phyloP scores from a whole-genome alignment of 495 filamentous ascomycete genomes.

The Neurospora sp. region DNA sequence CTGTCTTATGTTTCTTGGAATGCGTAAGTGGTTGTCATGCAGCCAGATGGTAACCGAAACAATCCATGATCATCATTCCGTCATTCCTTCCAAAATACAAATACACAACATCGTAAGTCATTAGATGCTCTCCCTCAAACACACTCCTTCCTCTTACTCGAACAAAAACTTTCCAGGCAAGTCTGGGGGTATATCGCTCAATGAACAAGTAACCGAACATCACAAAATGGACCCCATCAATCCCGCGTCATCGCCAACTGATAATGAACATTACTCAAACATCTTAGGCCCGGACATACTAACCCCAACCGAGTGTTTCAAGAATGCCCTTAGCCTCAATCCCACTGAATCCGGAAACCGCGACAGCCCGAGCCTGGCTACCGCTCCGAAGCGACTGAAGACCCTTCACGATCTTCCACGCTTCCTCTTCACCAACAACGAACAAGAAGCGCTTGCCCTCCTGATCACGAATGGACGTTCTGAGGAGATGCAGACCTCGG shows the following conservation, averaged over 20 bases:
- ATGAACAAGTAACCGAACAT: neutral
- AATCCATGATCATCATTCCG: neutral
- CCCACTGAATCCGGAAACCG: constrained; percentile 49
- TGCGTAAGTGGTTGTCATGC: neutral
- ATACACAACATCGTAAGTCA: neutral
- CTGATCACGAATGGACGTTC: constrained; percentile 72
- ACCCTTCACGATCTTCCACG: constrained; percentile 85
- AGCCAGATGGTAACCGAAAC: too few relatives aligned
- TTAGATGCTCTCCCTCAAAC: neutral
- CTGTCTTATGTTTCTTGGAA: neutral
- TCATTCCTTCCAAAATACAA: neutral
- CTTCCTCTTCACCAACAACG: constrained; percentile 69
- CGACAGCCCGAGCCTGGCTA: constrained; percentile 54
- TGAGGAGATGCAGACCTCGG: constrained; percentile 61
- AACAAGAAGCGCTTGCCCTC: constrained; percentile 80
- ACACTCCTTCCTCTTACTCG: too few relatives aligned
- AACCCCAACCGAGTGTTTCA: constrained; percentile 47
- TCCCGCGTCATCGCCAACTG: neutral
- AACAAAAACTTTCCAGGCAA: neutral
- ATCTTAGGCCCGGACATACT: neutral
- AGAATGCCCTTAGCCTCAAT: constrained; percentile 52
- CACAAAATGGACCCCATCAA: too few relatives aligned
- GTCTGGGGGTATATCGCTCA: neutral
- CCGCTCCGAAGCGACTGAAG: constrained; percentile 65
- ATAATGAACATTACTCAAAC: neutral